These are phyloP conservation scores for Amanita pseudoporphyria DNA, from an alignment of 768 basidiomycete genomes.

Conservation along the genomic window DNA sequence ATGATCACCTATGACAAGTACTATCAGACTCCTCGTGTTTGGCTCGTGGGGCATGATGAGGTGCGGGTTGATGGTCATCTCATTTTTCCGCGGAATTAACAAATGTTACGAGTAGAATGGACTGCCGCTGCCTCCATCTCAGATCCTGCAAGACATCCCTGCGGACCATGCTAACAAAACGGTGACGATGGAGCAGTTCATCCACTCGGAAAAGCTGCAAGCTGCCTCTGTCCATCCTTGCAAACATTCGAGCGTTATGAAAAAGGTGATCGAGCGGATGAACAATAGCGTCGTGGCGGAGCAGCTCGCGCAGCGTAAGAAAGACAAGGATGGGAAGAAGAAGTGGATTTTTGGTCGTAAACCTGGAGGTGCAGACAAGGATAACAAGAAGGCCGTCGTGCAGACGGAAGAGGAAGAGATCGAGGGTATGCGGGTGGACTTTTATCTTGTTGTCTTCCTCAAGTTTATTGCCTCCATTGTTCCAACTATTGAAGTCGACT, in stretches of 20 bases:
- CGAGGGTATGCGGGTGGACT: constrained; percentile 94
- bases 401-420: constrained; percentile 55
- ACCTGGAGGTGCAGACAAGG: constrained; percentile 48
- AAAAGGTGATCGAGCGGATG: constrained; percentile 99
- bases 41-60: constrained; percentile 97
- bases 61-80: constrained; percentile 26
- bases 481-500: constrained; percentile 97
- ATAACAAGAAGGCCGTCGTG: constrained; percentile 30
- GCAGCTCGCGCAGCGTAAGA: constrained; percentile 62
- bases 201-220: constrained; percentile 79
- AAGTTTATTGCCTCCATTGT: constrained; percentile 99
- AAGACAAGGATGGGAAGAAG: constrained; percentile 54
- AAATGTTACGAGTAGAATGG: constrained; percentile 53
- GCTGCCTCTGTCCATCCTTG: constrained; percentile 96
- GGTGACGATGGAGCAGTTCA: constrained; percentile 96
- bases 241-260: constrained; percentile 99
- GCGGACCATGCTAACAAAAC: constrained; percentile 98
- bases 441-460: constrained; percentile 96
- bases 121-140: constrained; percentile 74
- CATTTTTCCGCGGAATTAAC: not conserved
- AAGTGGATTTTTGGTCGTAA: constrained; percentile 83
- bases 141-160: constrained; percentile 96
- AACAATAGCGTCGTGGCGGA: constrained; percentile 80
- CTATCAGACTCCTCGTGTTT: constrained; percentile 97
- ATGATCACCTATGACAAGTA: constrained; percentile 99